Conservation (phyloP, 805 yeast species). For the Spencermartinsiella europaea region DNA sequence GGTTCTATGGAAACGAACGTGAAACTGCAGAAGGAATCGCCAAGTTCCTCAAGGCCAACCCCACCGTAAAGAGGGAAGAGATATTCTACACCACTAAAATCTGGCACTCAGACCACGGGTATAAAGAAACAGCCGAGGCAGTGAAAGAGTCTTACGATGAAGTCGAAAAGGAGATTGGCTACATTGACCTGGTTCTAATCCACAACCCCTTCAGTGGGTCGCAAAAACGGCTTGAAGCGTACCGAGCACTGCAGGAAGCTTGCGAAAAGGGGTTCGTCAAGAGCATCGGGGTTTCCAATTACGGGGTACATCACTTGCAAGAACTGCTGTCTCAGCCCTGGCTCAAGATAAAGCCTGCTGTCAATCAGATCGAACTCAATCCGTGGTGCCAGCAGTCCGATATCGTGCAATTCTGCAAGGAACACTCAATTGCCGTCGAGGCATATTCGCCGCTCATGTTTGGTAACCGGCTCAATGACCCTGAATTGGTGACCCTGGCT, state of each 20-base stretch:
- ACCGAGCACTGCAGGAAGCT: slow-evolving; percentile 43
- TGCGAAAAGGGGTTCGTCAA: slow-evolving; percentile 46
- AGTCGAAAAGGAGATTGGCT: slow-evolving; percentile 42
- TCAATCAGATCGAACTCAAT: slow-evolving; percentile 77
- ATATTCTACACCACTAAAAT: slow-evolving; percentile 59
- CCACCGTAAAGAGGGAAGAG: slow-evolving; percentile 47
- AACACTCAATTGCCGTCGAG: slow-evolving; percentile 55
- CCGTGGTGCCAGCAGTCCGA: slow-evolving; percentile 74
- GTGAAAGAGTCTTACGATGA: slow-evolving; percentile 52
- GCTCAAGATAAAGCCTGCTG: slow-evolving; percentile 55
- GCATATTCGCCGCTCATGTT: slow-evolving; percentile 78
- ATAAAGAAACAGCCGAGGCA: slow-evolving; percentile 50
- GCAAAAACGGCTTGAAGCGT: slow-evolving; percentile 18
- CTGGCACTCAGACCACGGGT: slow-evolving; percentile 69
- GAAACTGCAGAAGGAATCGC: slow-evolving; percentile 58
- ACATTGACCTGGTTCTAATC: slow-evolving; percentile 66
- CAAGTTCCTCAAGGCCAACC: slow-evolving; percentile 43
- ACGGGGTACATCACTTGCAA: slow-evolving; percentile 50
- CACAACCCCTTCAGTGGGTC: slow-evolving; percentile 41
- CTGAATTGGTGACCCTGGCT: slow-evolving; percentile 50
- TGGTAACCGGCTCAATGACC: slow-evolving; percentile 55
- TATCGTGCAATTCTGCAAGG: slow-evolving; percentile 54
- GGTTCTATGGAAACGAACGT: slow-evolving; percentile 56
- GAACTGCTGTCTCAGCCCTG: slow-evolving; percentile 46
- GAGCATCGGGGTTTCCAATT: slow-evolving; percentile 61